Evolutionary conservation across 1,284 basidiomycete species (phyloP), one percentile per base, ranked within the genome.

Genomic region (Microbotryomycetes sp.): DNA sequence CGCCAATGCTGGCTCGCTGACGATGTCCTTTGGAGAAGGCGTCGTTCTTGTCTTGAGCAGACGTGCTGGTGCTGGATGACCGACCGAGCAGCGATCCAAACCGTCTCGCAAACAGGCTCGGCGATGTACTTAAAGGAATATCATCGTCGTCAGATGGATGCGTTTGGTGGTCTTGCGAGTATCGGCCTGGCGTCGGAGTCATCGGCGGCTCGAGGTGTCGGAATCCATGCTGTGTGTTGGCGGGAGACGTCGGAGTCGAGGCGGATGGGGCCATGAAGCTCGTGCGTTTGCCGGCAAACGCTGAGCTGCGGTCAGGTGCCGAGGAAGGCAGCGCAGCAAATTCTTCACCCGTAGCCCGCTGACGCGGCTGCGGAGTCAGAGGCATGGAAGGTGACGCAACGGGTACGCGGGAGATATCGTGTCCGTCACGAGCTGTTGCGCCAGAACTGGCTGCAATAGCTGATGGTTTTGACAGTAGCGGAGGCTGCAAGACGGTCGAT

Each of bases 1-100:
- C 87, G 79, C 50, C 86, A 80, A 75, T 86, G 84, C 4, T 79
- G 15, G 66, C 66, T 16, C 67, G 61, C 6, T 59, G 60, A 2
- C 70, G 68, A 45, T 69, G 71, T 0, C 63, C 65, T 60, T 67
- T 65, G 66, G 64, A 59, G 71, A 68, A 7, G 61, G 70, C 23
- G 69, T 72, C 13, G 66, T 65, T 5, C 6, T 35, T 47, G 23
- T 47, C 35, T 7, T 11, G 24, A 26, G 18, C 30, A 4, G 47
- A 4, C 27, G 15, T 35, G 18, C 35, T 41, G 67, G 56, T 5
- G 64, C 67, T 48, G 66, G 63, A 52, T 3, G 70, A 64, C 1
- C 70, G 63, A 27, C 72, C 72, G n/a, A 75, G 66, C 30, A 75
- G 66, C 11, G 73, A 73, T 18, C 73, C 69, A 65, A 75, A 75